Conservation (phyloP, 1,284 basidiomycete species). For the Chalciporus sp. region DNA sequence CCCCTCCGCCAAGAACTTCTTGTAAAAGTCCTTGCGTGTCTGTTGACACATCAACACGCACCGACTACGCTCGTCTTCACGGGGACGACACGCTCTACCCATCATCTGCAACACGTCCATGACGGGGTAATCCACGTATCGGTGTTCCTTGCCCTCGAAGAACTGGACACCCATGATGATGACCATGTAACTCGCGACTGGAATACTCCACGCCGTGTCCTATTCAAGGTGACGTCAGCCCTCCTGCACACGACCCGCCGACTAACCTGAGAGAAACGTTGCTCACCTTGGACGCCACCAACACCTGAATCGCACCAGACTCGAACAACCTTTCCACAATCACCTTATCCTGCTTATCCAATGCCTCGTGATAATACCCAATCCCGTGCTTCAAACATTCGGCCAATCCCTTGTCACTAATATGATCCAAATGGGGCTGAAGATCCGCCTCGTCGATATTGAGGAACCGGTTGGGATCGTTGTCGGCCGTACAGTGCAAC, state of each 20-base stretch:
- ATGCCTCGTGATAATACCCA: conserved; percentile 95
- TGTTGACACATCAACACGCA: conserved; percentile 98
- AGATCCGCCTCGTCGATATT: conserved; percentile 87
- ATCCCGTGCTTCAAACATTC: conserved; percentile 91
- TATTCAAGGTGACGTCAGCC: conserved; percentile 28
- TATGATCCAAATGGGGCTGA: conserved; percentile 85
- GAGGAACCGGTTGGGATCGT: conserved; percentile 84
- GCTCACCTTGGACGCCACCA: conserved; percentile 87
- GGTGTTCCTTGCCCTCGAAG: conserved; percentile 95
- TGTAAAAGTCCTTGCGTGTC: conserved; percentile 97
- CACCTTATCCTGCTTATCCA: conserved; percentile 88
- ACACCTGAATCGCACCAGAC: conserved; percentile 92
- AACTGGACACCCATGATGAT: conserved; percentile 98
- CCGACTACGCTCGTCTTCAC: conserved; percentile 83
- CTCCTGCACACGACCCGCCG: background rate
- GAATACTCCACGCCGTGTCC: conserved; percentile 96
- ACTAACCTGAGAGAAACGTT: conserved; percentile 8
- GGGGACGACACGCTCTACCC: conserved; percentile 90
- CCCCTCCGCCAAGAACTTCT: conserved; percentile 97
- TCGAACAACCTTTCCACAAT: conserved; percentile 95
- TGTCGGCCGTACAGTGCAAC: conserved; percentile 88
- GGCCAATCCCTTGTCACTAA: conserved; percentile 77
- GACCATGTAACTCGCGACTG: conserved; percentile 94
- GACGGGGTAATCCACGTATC: conserved; percentile 97
- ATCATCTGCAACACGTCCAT: conserved; percentile 99